A percentile compares a stretch with the other conserved stretches of the same genome.
Evolutionary conservation across 441 rosid genomes (phyloP).

Genomic region (Corymbia calophylla): DNA sequence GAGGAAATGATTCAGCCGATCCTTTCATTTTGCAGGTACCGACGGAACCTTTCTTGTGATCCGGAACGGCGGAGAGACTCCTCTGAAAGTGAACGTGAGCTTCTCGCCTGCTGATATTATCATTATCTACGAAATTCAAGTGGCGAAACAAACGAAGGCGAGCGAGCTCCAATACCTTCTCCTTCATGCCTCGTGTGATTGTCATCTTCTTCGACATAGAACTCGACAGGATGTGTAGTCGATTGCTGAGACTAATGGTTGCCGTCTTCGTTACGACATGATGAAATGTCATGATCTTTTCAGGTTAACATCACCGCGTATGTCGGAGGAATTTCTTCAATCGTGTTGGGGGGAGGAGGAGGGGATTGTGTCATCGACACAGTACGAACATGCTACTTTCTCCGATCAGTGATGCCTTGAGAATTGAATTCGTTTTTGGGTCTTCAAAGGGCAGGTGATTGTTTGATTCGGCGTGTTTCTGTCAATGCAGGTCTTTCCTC

Average conservation of each 20-base stretch:
- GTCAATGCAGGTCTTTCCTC: neutral
- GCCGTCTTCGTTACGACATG: accelerated
- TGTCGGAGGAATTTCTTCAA: neutral
- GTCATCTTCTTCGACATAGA: neutral
- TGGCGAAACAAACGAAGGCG: neutral
- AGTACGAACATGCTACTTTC: neutral
- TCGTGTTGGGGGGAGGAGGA: neutral
- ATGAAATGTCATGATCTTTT: neutral
- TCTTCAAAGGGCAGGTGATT: neutral
- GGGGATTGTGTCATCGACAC: neutral
- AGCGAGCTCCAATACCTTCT: neutral
- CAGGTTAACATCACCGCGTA: neutral
- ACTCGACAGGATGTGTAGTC: neutral
- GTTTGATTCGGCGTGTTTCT: neutral
- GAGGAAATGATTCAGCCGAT: neutral
- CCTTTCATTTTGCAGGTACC: neutral
- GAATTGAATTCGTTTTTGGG: neutral
- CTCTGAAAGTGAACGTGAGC: neutral
- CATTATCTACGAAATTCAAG: neutral
- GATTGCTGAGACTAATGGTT: neutral
- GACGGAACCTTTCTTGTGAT: neutral
- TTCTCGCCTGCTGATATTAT: neutral
- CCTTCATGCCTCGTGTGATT: neutral
- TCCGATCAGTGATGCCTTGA: neutral
- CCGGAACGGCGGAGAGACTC: neutral